Conservation (phyloP, 2,329 filamentous ascomycete species). For the Xylaria sp. region DNA sequence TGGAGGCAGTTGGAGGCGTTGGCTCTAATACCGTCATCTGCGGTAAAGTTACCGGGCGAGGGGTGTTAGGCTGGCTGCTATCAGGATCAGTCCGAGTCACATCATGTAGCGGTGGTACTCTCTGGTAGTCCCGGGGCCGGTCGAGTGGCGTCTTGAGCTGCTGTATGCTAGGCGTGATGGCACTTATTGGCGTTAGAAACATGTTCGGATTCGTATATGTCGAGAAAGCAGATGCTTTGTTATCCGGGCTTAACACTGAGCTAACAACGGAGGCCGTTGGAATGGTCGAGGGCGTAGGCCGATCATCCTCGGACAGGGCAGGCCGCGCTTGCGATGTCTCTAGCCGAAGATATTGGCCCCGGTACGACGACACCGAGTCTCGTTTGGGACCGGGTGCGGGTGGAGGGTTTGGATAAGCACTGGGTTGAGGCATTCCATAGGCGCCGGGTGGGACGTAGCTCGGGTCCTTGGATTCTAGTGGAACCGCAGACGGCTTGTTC, state of each 20-base stretch:
- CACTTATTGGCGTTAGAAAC: constrained; percentile 60
- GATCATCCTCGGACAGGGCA: constrained; percentile 52
- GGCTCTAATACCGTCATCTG: constrained; percentile 54
- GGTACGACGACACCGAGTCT: constrained; percentile 54
- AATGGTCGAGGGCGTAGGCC: constrained; percentile 54
- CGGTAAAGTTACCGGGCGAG: constrained; percentile 48
- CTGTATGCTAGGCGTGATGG: constrained; percentile 35
- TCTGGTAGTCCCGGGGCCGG: constrained; percentile 52
- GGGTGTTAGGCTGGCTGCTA: constrained; percentile 39
- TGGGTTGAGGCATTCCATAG: constrained; percentile 53
- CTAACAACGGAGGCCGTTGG: constrained; percentile 53
- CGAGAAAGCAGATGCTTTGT: constrained; percentile 55
- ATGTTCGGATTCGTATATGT: constrained; percentile 47
- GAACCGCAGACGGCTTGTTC: constrained; percentile 61
- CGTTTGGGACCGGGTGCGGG: constrained; percentile 40
- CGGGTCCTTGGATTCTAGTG: constrained; percentile 77
- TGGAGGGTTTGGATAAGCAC: constrained; percentile 29
- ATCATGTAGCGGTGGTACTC: constrained; percentile 57
- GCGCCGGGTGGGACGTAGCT: constrained; percentile 57
- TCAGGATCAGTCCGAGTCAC: constrained; percentile 45
- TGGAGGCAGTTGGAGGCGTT: constrained; percentile 45
- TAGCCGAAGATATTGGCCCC: constrained; percentile 57
- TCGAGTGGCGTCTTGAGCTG: constrained; percentile 32
- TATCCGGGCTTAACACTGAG: constrained; percentile 41
- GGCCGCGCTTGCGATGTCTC: constrained; percentile 57